Evolutionary conservation across 2,329 filamentous ascomycete genomes (phyloP).

Genomic region (Aureobasidium sp.): DNA sequence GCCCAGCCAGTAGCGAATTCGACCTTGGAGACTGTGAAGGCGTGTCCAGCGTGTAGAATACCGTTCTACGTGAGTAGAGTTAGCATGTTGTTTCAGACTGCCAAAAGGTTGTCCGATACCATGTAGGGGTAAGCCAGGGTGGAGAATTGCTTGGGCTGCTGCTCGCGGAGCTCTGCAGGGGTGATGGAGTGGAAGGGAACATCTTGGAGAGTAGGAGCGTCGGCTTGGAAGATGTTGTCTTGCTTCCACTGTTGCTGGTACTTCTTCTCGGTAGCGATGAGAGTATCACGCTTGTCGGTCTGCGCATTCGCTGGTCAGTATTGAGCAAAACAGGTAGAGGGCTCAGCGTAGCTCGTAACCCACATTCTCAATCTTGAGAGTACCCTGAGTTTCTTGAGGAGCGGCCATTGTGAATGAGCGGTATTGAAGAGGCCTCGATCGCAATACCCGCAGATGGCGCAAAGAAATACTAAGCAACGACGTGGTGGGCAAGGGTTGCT

Average conservation of each 20-base stretch:
- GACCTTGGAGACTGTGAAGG: slow-evolving; percentile 84
- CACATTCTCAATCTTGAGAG: slow-evolving; percentile 57
- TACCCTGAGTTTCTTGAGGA: slow-evolving; percentile 50
- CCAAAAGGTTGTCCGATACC: slow-evolving; percentile 21
- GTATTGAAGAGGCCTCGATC: slow-evolving; percentile 19
- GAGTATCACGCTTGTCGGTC: slow-evolving; percentile 79
- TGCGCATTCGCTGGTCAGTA: slow-evolving; percentile 27
- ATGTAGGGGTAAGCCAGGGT: slow-evolving; percentile 72
- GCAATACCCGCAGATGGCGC: slow-evolving; percentile 22
- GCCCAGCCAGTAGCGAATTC: slow-evolving; percentile 85
- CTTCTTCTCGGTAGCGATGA: slow-evolving; percentile 80
- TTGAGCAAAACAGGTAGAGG: neutral
- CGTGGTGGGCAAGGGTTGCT: slow-evolving; percentile 8
- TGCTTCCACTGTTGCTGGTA: slow-evolving; percentile 83
- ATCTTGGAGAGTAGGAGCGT: slow-evolving; percentile 73
- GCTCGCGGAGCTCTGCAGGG: slow-evolving; percentile 65
- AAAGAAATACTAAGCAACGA: slow-evolving; percentile 13
- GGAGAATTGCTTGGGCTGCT: slow-evolving; percentile 69
- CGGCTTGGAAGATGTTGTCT: slow-evolving; percentile 68
- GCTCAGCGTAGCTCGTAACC: slow-evolving; percentile 13
- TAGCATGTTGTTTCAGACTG: neutral
- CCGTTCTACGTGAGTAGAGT: slow-evolving; percentile 48
- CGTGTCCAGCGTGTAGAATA: slow-evolving; percentile 75
- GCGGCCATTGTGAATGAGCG: slow-evolving; percentile 35
- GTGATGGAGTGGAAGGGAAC: slow-evolving; percentile 67